Evolutionary conservation across 371 early-diverging fungal species (phyloP).

Genomic region (Mortierella sp.): DNA sequence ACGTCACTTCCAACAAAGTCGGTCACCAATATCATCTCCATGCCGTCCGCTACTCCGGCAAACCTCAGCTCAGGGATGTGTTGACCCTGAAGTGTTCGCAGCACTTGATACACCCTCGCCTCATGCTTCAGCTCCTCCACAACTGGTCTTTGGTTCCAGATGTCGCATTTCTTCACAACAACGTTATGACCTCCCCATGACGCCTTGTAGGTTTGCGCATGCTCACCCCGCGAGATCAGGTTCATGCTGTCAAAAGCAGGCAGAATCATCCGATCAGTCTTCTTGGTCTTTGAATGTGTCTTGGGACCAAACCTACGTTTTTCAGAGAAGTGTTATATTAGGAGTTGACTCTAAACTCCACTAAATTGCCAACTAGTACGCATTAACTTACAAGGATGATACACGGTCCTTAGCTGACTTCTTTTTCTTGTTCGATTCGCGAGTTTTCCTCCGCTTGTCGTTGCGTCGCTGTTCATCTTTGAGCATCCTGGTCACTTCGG

Average conservation of each 20-base stretch:
- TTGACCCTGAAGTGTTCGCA: slow-evolving; percentile 32
- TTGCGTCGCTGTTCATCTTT: slow-evolving; percentile 9
- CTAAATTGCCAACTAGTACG: neutral
- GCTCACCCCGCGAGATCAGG: slow-evolving; percentile 14
- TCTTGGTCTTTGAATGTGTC: too few relatives aligned
- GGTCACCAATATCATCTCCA: slow-evolving; percentile 28
- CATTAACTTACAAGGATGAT: neutral
- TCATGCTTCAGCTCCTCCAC: slow-evolving; percentile 29
- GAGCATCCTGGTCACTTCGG: neutral
- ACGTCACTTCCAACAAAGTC: slow-evolving; percentile 25
- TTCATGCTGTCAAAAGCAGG: slow-evolving; percentile 20
- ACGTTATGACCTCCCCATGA: slow-evolving; percentile 23
- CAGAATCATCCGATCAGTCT: neutral
- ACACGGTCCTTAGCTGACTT: neutral
- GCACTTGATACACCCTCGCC: slow-evolving; percentile 20
- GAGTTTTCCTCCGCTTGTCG: neutral
- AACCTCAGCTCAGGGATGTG: slow-evolving; percentile 27
- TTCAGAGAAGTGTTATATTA: neutral
- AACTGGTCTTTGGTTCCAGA: slow-evolving; percentile 21
- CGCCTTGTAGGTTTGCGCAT: slow-evolving; percentile 17
- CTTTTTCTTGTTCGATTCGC: too few relatives aligned
- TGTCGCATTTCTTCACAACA: slow-evolving; percentile 37
- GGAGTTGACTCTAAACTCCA: neutral
- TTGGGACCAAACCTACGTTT: neutral
- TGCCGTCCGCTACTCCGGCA: slow-evolving; percentile 21